A percentile compares a stretch with the other conserved stretches of the same genome.
Evolutionary conservation across 352 stramenopile species (phyloP).

Genomic region (Phytophthora quininea): DNA sequence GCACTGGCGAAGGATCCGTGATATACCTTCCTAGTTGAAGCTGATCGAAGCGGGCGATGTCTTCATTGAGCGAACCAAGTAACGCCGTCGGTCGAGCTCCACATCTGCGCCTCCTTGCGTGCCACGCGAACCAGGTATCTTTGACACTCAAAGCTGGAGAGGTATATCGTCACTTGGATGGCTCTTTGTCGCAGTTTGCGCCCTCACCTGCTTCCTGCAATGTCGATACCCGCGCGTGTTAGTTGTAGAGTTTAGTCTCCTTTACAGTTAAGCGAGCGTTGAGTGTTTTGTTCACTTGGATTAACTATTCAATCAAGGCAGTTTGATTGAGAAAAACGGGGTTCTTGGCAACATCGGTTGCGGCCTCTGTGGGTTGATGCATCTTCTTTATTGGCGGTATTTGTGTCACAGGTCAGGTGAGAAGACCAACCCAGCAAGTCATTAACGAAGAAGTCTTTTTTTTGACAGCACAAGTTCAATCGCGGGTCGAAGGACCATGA

Average conservation of each 20-base stretch:
- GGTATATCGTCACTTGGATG: conserved; percentile 4
- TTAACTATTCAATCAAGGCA: conserved; percentile 9
- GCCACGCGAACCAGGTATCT: conserved; percentile 14
- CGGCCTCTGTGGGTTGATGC: neutral
- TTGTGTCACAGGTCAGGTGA: neutral
- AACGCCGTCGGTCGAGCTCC: neutral
- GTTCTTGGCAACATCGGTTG: neutral
- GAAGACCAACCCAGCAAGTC: neutral
- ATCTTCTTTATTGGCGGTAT: neutral
- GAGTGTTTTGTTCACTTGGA: conserved; percentile 1
- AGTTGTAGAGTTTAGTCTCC: neutral
- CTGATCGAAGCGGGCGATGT: neutral
- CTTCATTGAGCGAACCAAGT: neutral
- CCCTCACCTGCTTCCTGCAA: neutral
- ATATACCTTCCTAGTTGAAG: neutral
- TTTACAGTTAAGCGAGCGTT: neutral
- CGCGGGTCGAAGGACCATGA: neutral
- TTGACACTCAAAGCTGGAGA: neutral
- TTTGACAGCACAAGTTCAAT: neutral
- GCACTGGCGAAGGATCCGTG: neutral
- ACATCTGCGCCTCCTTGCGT: conserved; percentile 9
- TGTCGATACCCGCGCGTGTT: neutral
- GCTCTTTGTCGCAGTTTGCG: neutral
- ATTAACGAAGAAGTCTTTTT: neutral
- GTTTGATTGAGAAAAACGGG: conserved; percentile 4